Evolutionary conservation across 345 rosid genomes (phyloP), one percentile per base, ranked within the genome.

Genomic region (Atalantia buxifolia): DNA sequence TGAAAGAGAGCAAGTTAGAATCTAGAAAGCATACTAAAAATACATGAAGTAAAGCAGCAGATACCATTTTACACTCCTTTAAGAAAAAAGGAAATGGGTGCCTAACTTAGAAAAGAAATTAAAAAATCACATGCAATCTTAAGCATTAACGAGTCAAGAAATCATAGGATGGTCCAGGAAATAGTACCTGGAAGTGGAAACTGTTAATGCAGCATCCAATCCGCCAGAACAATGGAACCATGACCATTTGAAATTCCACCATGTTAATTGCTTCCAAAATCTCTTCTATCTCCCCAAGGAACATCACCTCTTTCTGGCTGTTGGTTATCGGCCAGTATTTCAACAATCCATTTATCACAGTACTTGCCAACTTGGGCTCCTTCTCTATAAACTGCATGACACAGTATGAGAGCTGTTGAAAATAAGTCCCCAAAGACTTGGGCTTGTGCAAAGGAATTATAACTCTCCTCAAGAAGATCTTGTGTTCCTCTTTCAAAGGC

Each of bases 401-500:
- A 48, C 98, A 94, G 68, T 81, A 94, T 0, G 94, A 87, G 27
- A 94, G 74, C 83, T 92, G 97, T 50, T 94, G 97, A 77, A 91
- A 92, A 86, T 94, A 94, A 69, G 83, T 69, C 4, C 94, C 97
- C 71, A 94, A 74, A 50, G 92, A 89, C 78, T 90, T 94, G 14
- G 98, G 96, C 90, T 92, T 94, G 75, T 94, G 98, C 67, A 94
- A 69, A 8, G 96, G 98, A 76, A 94, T 89, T 87, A 94, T 83
- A 74, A 89, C 98, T 81, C 93, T 88, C 87, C 90, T 87, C 74
- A 92, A 77, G 85, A 94, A 94, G n/a, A 94, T 85, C 85, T 91
- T 94, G 69, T 94, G 98, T 83, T 94, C 98, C 82, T 94, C 96
- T 77, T 94, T 94, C 86, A 94, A 80, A 7, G 98, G 98, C 86